Conservation (phyloP, 768 basidiomycete species). For the Lyophyllum semitale region DNA sequence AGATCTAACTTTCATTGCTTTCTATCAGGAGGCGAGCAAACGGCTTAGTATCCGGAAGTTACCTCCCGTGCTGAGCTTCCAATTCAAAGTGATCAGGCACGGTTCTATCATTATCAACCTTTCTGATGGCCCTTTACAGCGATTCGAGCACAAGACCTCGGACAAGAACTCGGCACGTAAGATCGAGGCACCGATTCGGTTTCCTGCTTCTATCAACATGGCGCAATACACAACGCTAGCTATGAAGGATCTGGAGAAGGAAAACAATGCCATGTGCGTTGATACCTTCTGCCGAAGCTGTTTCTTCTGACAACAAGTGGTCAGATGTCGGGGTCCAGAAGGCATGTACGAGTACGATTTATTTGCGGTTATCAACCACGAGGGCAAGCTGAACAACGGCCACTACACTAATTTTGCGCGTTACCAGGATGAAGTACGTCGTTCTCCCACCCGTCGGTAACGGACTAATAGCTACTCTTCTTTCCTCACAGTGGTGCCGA, state of each 20-base stretch:
- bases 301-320: neutral
- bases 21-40: conserved; percentile 72
- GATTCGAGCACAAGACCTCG: conserved; percentile 85
- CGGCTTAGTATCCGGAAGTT: conserved; percentile 82
- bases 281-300: neutral
- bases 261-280: conserved; percentile 34
- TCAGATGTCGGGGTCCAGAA: conserved; percentile 56
- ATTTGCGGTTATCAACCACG: conserved; percentile 92
- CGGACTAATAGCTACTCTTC: conserved; percentile 4
- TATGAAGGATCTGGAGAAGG: conserved; percentile 53
- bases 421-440: conserved; percentile 79
- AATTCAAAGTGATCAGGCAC: conserved; percentile 73
- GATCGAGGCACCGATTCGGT: conserved; percentile 80
- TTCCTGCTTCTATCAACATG: conserved; percentile 88
- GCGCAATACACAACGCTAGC: conserved; percentile 76
- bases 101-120: neutral
- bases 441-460: neutral
- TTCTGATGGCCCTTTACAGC: conserved; percentile 43
- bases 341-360: conserved; percentile 87
- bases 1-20: conserved; percentile 1
- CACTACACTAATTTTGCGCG: conserved; percentile 91
- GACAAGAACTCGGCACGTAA: conserved; percentile 79
- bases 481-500: conserved; percentile 73
- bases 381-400: conserved; percentile 92
- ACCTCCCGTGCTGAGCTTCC: conserved; percentile 89